These are phyloP conservation scores for Aspergillus arachidicola DNA, from an alignment of 2,329 filamentous ascomycete species.

Conservation along the genomic window DNA sequence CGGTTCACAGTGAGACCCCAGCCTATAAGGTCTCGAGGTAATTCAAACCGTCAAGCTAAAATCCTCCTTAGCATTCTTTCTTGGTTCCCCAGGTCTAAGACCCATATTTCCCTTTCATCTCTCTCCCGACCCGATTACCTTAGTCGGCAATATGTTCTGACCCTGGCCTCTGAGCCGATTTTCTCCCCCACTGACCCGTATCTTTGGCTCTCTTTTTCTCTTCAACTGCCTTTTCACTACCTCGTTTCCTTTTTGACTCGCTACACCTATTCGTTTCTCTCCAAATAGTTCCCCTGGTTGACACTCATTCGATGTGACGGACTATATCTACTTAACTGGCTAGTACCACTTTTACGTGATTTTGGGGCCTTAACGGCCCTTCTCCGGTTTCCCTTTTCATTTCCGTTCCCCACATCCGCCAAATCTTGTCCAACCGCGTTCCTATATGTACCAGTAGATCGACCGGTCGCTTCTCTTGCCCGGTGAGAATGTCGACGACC, in stretches of 20 bases:
- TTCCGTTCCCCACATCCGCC: slow-evolving; percentile 42
- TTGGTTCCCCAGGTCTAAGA: not conserved
- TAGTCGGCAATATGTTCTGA: slow-evolving; percentile 5
- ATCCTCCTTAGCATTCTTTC: not conserved
- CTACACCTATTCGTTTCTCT: not conserved
- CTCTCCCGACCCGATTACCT: slow-evolving; percentile 3
- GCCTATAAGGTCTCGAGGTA: not conserved
- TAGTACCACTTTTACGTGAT: not conserved
- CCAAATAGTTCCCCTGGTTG: not conserved
- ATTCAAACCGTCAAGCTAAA: not conserved
- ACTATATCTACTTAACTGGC: not conserved
- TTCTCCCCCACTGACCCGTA: slow-evolving; percentile 1
- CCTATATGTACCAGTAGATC: slow-evolving; percentile 36
- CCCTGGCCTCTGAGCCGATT: not conserved
- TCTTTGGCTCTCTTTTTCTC: not conserved
- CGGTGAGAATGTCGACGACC: slow-evolving; percentile 35
- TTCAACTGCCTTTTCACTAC: not conserved
- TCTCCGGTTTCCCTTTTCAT: slow-evolving; percentile 6
- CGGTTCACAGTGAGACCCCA: not conserved
- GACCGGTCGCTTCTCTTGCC: slow-evolving; percentile 6
- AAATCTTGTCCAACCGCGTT: slow-evolving; percentile 21
- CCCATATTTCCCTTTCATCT: not conserved
- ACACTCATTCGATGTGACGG: slow-evolving; percentile 1
- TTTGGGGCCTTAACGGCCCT: slow-evolving; percentile 17
- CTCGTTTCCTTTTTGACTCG: not conserved